Conservation (phyloP, 352 stramenopile genomes). For the Phytophthora citrophthora region DNA sequence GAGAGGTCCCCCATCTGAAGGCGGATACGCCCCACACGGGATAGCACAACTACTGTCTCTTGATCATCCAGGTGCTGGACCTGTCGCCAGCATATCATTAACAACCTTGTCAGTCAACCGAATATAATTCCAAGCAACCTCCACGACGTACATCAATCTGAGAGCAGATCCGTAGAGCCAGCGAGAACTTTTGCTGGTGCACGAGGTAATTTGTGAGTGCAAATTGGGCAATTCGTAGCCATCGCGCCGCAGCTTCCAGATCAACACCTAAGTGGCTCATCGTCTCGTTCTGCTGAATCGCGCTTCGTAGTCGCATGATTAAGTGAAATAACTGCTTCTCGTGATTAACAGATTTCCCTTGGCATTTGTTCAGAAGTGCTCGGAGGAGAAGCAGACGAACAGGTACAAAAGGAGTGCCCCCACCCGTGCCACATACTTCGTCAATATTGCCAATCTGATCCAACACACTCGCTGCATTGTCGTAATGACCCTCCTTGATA, state of each 20-base stretch:
- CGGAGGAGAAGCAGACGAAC: constrained; percentile 71
- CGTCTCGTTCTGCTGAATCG: constrained; percentile 39
- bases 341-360: constrained; percentile 57
- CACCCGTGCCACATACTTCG: constrained; percentile 30
- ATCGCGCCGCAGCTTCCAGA: constrained; percentile 39
- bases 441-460: constrained; percentile 78
- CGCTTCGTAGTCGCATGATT: constrained; percentile 40
- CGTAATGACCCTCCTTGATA: constrained; percentile 81
- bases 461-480: constrained; percentile 74
- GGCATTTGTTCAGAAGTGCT: constrained; percentile 74
- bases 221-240: constrained; percentile 71
- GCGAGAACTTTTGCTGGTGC: constrained; percentile 75
- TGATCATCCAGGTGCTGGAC: constrained; percentile 39
- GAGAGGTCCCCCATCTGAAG: constrained; percentile 78
- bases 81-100: constrained; percentile 27
- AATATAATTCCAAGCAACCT: neutral
- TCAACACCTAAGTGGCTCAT: constrained; percentile 41
- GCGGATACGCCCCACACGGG: constrained; percentile 70
- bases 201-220: constrained; percentile 74
- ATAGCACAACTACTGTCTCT: constrained; percentile 61
- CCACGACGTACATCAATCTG: constrained; percentile 61
- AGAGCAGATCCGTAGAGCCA: constrained; percentile 67
- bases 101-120: constrained; percentile 3
- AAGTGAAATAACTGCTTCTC: constrained; percentile 77
- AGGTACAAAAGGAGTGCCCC: constrained; percentile 48